A percentile compares a stretch with the other conserved stretches of the same genome.
phyloP scores from a whole-genome alignment of 1,284 basidiomycete species.

The Ganoderma multipileum region DNA sequence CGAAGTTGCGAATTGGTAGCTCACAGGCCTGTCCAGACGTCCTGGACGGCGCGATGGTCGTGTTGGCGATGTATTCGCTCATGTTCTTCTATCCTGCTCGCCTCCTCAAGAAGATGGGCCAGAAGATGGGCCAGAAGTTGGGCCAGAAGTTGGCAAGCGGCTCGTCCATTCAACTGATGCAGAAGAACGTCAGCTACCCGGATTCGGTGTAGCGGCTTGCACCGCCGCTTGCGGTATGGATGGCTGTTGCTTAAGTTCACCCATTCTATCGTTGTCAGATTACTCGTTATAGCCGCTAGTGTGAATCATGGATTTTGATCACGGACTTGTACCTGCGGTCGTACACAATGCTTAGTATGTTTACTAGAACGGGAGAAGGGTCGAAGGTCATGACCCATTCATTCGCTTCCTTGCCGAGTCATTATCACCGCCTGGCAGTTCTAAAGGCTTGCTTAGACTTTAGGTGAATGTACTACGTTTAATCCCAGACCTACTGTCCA shows the following conservation, averaged over 20 bases:
- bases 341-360: neutral
- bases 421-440: too few species aligned
- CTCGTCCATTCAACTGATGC: neutral
- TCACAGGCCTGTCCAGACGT: constrained; percentile 44
- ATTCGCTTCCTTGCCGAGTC: too few species aligned
- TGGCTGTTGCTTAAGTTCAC: too few species aligned
- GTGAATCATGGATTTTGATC: neutral
- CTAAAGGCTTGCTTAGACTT: too few species aligned
- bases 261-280: neutral
- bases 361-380: neutral
- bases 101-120: constrained; percentile 43
- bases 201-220: neutral
- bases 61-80: constrained; percentile 57
- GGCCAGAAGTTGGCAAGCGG: neutral
- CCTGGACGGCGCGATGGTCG: constrained; percentile 65
- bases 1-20: neutral
- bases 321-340: neutral
- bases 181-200: neutral
- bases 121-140: too few species aligned
- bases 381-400: neutral
- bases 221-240: neutral
- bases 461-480: too few species aligned
- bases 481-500: too few species aligned
- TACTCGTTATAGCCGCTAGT: neutral
- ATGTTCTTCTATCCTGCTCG: constrained; percentile 61